These are phyloP conservation scores for Eimeria praecox DNA, from an alignment of 169 alveolate species.

Conservation along the genomic window DNA sequence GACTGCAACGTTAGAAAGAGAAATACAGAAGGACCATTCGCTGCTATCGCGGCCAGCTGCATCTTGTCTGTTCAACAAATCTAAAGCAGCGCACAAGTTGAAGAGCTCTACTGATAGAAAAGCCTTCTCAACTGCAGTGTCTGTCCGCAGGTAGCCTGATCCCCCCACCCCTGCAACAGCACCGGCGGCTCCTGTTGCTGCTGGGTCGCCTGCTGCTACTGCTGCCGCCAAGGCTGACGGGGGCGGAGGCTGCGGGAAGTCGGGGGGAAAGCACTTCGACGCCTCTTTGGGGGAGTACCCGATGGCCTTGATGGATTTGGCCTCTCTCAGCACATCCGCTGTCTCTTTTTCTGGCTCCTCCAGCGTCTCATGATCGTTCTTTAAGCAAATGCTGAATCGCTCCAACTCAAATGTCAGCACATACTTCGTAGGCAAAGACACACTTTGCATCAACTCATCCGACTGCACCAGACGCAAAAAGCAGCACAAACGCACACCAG, in stretches of 20 bases:
- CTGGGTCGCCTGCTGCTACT: constrained; percentile 17
- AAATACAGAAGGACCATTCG: constrained; percentile 86
- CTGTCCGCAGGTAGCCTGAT: not conserved
- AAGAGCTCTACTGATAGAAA: constrained; percentile 85
- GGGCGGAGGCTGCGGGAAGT: constrained; percentile 58
- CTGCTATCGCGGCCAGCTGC: constrained; percentile 86
- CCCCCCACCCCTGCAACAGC: not conserved
- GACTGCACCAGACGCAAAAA: constrained; percentile 43
- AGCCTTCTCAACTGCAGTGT: constrained; percentile 72
- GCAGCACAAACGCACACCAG: not conserved
- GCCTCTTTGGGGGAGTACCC: constrained; percentile 64
- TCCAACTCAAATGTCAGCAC: constrained; percentile 84
- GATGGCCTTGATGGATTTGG: constrained; percentile 36
- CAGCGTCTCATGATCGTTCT: constrained; percentile 79
- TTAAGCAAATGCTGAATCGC: constrained; percentile 83
- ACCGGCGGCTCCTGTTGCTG: constrained; percentile 20
- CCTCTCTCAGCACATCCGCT: constrained; percentile 15
- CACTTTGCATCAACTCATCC: constrained; percentile 84
- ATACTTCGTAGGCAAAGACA: constrained; percentile 85
- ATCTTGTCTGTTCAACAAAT: constrained; percentile 85
- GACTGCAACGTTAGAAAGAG: constrained; percentile 84
- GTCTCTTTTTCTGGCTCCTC: constrained; percentile 41
- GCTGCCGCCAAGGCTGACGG: constrained; percentile 18
- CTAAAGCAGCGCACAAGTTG: constrained; percentile 84
- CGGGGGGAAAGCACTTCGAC: constrained; percentile 32